Percentiles rank a stretch among this genome's conserved stretches.
These are phyloP conservation scores for Boletellus deceptivus DNA, from an alignment of 1,284 basidiomycete genomes.

Conservation along the genomic window DNA sequence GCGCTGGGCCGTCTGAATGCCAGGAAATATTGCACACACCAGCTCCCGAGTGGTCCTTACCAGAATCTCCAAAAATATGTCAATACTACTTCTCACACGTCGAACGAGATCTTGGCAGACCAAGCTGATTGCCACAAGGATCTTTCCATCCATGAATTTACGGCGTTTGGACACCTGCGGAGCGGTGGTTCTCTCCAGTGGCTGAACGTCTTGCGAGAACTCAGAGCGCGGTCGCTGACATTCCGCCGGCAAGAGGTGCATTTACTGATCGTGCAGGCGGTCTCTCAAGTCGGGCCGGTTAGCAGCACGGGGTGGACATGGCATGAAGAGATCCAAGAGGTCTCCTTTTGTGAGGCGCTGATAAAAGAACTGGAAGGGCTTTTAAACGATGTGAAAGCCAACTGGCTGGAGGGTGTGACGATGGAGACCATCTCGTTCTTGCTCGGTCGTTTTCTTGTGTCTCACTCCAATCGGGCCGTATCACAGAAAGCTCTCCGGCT, in stretches of 20 bases:
- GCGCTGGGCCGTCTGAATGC: conserved; percentile 18
- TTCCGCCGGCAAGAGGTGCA: conserved; percentile 41
- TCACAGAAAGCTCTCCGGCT: conserved; percentile 18
- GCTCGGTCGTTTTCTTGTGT: conserved; percentile 35
- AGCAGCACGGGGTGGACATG: conserved; percentile 24
- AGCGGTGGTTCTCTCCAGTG: conserved; percentile 46
- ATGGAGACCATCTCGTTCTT: conserved; percentile 39
- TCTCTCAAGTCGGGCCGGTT: conserved; percentile 41
- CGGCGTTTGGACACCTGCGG: conserved; percentile 43
- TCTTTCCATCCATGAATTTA: conserved; percentile 43
- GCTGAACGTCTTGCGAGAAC: conserved; percentile 46
- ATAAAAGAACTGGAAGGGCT: conserved; percentile 35
- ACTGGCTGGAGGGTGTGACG: conserved; percentile 43
- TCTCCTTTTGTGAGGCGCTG: conserved; percentile 35
- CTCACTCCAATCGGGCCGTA: conserved; percentile 13
- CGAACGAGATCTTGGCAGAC: conserved; percentile 43
- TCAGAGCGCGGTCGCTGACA: conserved; percentile 36
- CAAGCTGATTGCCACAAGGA: conserved; percentile 39
- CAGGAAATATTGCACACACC: conserved; percentile 29
- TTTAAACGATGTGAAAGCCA: conserved; percentile 32
- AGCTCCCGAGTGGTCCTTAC: conserved; percentile 36
- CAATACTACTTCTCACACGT: conserved; percentile 35
- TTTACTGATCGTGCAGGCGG: conserved; percentile 40
- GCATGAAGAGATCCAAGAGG: conserved; percentile 35
- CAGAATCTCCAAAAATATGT: conserved; percentile 38